Conservation (phyloP, 352 stramenopile species). For the Pythium myriotylum region DNA sequence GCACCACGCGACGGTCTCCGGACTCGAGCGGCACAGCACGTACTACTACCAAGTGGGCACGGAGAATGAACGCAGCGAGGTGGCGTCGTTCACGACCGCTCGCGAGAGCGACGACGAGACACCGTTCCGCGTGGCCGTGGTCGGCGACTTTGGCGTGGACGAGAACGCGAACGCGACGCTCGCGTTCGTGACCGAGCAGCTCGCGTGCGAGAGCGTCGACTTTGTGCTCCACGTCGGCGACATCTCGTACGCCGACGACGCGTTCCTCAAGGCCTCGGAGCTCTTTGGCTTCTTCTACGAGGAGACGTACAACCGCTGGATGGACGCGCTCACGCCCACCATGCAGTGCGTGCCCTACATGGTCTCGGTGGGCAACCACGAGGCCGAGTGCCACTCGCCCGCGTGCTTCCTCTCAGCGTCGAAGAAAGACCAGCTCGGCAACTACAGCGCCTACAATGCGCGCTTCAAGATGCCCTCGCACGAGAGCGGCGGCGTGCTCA, state of each 20-base stretch:
- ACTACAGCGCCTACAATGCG: slow-evolving; percentile 64
- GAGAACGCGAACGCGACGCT: slow-evolving; percentile 21
- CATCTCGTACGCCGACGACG: slow-evolving; percentile 46
- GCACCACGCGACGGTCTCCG: slow-evolving; percentile 31
- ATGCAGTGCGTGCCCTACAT: slow-evolving; percentile 65
- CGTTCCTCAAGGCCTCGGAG: slow-evolving; percentile 25
- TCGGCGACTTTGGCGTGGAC: slow-evolving; percentile 30
- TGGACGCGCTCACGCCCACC: slow-evolving; percentile 43
- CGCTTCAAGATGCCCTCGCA: slow-evolving; percentile 45
- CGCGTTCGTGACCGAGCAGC: slow-evolving; percentile 26
- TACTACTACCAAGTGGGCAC: slow-evolving; percentile 36
- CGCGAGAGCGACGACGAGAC: slow-evolving; percentile 8
- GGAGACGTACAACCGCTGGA: slow-evolving; percentile 63
- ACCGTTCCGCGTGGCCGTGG: slow-evolving; percentile 23
- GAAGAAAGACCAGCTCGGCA: slow-evolving; percentile 49
- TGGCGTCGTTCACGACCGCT: slow-evolving; percentile 27
- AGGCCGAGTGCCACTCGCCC: slow-evolving; percentile 48
- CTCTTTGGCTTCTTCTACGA: slow-evolving; percentile 40
- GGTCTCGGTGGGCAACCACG: slow-evolving; percentile 70
- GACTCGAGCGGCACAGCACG: slow-evolving; percentile 24
- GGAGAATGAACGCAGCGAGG: slow-evolving; percentile 9
- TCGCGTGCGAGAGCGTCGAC: slow-evolving; percentile 24
- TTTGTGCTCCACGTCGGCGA: slow-evolving; percentile 45
- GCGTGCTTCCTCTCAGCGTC: slow-evolving; percentile 31
- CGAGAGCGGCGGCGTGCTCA: slow-evolving; percentile 42